Base-by-base conservation (phyloP, 805 yeast species). In the Candida peoriensis region DNA sequence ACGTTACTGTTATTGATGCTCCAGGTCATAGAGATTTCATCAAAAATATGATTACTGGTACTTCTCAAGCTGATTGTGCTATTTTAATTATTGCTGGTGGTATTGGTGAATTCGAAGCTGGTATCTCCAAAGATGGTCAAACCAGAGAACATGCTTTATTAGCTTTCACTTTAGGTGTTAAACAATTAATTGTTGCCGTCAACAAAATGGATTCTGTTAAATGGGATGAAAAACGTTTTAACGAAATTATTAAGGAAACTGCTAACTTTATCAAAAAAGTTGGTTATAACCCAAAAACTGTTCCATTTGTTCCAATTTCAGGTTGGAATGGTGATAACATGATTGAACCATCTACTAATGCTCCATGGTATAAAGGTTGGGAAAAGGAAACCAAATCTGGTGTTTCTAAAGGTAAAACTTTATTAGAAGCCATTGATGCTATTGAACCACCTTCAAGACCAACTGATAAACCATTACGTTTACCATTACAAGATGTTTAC, bases 21-120 rank as follows among this genome's bases (percentile, higher is more conserved):
- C 94, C 94, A 69, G 94, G 94, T 72, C 94, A 83, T 86, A 81
- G 90, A 76, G 94, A 84, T 79, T 83, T 83, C 88, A 84, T 83
- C 79, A 83, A 83, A 83, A 83, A 83, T 76, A 83, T 83, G 94
- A 84, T 83, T 69, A 83, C 94, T 63, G 94, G 94, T 82, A 84
- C 94, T 61, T 83, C 94, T 63, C 94, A 83, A 74, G 93, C 93
- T 68, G 94, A 83, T 70, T 83, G 93, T 71, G 94, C 94, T 66
- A 80, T 83, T 58, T 81, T 83, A 67, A 84, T 83, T 66, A 84
- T 84, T 64, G 90, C 93, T 62, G 88, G 88, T 74, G 93, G 93
- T 77, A 76, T 74, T 65, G 93, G 93, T 84, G 93, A 84, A 75
- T 83, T 83, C 79, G 93, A 83, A 77, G 93, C 93, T 65, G 93